A percentile compares a stretch with the other conserved stretches of the same genome.
Conservation (phyloP, 345 rosid species). For the Ricinus communis region DNA sequence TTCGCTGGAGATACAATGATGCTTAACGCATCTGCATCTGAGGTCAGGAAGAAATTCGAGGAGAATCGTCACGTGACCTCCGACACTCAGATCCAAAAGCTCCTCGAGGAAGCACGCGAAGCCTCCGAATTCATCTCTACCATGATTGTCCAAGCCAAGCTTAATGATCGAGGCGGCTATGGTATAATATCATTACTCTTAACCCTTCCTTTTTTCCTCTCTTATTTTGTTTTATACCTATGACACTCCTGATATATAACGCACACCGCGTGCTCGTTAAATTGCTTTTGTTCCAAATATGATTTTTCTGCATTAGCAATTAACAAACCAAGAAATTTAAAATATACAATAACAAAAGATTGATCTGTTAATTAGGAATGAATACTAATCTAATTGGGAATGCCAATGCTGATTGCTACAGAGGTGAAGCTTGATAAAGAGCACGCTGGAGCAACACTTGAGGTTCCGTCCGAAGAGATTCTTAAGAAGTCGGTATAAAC, state of each 20-base stretch:
- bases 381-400: not conserved
- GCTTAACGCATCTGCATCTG: constrained; percentile 68
- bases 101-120: constrained; percentile 83
- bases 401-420: constrained; percentile 30
- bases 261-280: constrained; percentile 20
- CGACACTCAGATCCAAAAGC: constrained; percentile 58
- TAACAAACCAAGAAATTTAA: too few species aligned
- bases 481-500: constrained; percentile 48
- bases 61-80: constrained; percentile 70
- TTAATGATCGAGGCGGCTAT: constrained; percentile 79
- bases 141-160: constrained; percentile 92
- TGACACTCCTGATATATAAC: too few species aligned
- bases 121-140: constrained; percentile 76
- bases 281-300: not conserved
- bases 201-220: not conserved
- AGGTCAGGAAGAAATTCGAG: constrained; percentile 76
- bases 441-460: constrained; percentile 84
- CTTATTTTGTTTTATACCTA: not conserved
- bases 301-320: too few species aligned
- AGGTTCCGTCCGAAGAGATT: constrained; percentile 73
- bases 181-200: constrained; percentile 37
- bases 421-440: constrained; percentile 75
- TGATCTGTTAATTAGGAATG: too few species aligned
- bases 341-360: too few species aligned
- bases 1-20: constrained; percentile 73